phyloP scores from a whole-genome alignment of 805 yeast species.

The Dipodascus albidus region DNA sequence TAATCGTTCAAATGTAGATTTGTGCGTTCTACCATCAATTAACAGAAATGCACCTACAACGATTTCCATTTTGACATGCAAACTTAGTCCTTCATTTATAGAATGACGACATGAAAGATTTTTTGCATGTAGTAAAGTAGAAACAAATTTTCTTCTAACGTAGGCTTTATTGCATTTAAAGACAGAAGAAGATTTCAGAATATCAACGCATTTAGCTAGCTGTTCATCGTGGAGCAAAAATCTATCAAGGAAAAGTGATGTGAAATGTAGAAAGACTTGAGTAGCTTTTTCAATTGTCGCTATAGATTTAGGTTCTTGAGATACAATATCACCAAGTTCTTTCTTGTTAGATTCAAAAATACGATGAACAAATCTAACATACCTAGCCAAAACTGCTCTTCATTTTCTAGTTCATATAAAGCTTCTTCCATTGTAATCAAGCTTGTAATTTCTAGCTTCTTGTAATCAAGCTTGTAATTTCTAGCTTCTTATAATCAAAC shows the following conservation, averaged over 20 bases:
- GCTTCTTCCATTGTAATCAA: slow-evolving; percentile 20
- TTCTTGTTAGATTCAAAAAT: slow-evolving; percentile 21
- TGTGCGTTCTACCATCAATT: slow-evolving; percentile 34
- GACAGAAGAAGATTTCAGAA: slow-evolving; percentile 37
- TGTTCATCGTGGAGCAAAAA: slow-evolving; percentile 25
- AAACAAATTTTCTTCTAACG: slow-evolving; percentile 26
- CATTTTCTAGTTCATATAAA: slow-evolving; percentile 20
- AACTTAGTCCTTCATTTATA: too few relatives aligned
- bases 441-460: too few relatives aligned
- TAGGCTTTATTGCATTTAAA: slow-evolving; percentile 41
- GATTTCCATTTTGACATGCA: slow-evolving; percentile 25
- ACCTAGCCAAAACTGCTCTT: slow-evolving; percentile 24
- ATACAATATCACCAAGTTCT: slow-evolving; percentile 43
- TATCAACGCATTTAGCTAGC: slow-evolving; percentile 33
- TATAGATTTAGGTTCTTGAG: slow-evolving; percentile 32
- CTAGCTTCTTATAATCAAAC: too few relatives aligned
- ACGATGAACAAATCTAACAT: slow-evolving; percentile 13
- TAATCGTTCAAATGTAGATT: slow-evolving; percentile 33
- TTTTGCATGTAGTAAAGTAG: slow-evolving; percentile 20
- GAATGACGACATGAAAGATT: too few relatives aligned
- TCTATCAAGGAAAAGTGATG: slow-evolving; percentile 18
- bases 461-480: too few relatives aligned
- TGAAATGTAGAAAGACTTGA: slow-evolving; percentile 18
- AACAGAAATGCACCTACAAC: slow-evolving; percentile 34
- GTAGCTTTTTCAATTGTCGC: slow-evolving; percentile 20